Percentiles rank a stretch among this genome's conserved stretches.
Conservation (phyloP, 2,329 filamentous ascomycete genomes). For the Botrytis cinerea region DNA sequence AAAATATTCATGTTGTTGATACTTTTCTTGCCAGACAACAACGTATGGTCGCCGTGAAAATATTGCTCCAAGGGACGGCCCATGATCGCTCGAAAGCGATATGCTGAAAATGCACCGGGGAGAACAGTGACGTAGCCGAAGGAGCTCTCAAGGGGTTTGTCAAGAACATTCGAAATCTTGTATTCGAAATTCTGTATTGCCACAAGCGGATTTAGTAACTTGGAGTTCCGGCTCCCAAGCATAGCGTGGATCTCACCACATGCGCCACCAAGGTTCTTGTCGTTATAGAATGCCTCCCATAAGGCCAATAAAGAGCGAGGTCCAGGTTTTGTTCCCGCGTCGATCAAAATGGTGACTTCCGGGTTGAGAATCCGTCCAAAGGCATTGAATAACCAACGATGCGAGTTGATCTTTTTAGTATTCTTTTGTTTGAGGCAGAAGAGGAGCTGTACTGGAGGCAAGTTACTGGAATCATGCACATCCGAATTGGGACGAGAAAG, state of each 20-base stretch:
- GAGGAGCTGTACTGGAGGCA: slow-evolving; percentile 98
- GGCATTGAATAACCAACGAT: slow-evolving; percentile 97
- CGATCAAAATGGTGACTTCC: slow-evolving; percentile 92
- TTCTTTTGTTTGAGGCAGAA: slow-evolving; percentile 99
- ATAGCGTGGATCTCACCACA: slow-evolving; percentile 99
- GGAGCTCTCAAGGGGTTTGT: slow-evolving; percentile 94
- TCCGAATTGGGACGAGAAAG: slow-evolving; percentile 75
- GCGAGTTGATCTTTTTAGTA: slow-evolving; percentile 99
- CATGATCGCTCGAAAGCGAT: slow-evolving; percentile 98
- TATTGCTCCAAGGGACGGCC: slow-evolving; percentile 96
- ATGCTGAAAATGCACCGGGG: slow-evolving; percentile 97
- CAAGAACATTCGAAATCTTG: slow-evolving; percentile 99
- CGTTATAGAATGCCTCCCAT: slow-evolving; percentile 99
- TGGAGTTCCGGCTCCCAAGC: slow-evolving; percentile 63
- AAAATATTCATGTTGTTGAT: slow-evolving; percentile 99
- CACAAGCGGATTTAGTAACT: slow-evolving; percentile 93
- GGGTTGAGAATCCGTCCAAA: slow-evolving; percentile 97
- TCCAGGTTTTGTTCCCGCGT: slow-evolving; percentile 96
- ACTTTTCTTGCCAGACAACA: slow-evolving; percentile 97
- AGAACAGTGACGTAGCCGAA: slow-evolving; percentile 98
- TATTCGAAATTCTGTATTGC: slow-evolving; percentile 99
- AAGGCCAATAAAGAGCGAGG: slow-evolving; percentile 86
- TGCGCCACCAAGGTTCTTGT: slow-evolving; percentile 96
- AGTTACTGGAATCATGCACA: slow-evolving; percentile 78
- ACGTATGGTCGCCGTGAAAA: slow-evolving; percentile 98